A percentile compares a stretch with the other conserved stretches of the same genome.
Conservation (phyloP, 306 rosid genomes). For the Cotoneaster glaucophyllus region DNA sequence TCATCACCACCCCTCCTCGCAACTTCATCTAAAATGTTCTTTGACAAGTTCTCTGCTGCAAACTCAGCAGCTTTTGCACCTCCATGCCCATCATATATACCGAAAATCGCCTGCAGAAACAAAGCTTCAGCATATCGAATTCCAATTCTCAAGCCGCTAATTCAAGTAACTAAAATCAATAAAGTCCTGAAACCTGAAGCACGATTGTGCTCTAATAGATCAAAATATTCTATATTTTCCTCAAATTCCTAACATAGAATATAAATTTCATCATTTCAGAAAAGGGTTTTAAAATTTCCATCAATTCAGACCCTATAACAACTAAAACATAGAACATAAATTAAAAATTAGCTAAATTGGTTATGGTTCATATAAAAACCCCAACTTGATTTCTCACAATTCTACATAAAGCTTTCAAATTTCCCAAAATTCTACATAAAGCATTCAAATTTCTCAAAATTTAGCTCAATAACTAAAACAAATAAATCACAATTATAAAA, state of each 20-base stretch:
- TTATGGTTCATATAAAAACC: neutral
- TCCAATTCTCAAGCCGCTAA: neutral
- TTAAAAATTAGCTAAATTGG: neutral
- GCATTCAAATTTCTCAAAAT: constrained; percentile 9
- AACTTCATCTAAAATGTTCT: constrained; percentile 61
- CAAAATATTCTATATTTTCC: neutral
- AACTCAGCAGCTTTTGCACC: constrained; percentile 84
- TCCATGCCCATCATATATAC: constrained; percentile 92
- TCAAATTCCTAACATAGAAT: neutral
- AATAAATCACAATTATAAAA: neutral
- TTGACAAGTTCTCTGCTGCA: constrained; percentile 66
- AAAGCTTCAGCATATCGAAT: constrained; percentile 11
- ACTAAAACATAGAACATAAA: neutral
- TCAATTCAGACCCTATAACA: neutral
- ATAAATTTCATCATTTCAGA: neutral
- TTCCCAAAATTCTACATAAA: neutral
- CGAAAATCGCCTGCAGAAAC: constrained; percentile 77
- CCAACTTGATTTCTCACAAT: neutral
- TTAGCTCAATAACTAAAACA: neutral
- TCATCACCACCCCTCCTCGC: constrained; percentile 33
- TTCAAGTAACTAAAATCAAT: neutral
- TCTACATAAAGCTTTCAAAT: neutral
- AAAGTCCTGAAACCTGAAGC: neutral
- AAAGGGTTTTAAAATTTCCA: neutral
- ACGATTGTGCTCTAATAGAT: neutral